Percentiles rank a stretch among this genome's conserved stretches.
Conservation (phyloP, 179 eudicot species). For the Patellifolia procumbens region DNA sequence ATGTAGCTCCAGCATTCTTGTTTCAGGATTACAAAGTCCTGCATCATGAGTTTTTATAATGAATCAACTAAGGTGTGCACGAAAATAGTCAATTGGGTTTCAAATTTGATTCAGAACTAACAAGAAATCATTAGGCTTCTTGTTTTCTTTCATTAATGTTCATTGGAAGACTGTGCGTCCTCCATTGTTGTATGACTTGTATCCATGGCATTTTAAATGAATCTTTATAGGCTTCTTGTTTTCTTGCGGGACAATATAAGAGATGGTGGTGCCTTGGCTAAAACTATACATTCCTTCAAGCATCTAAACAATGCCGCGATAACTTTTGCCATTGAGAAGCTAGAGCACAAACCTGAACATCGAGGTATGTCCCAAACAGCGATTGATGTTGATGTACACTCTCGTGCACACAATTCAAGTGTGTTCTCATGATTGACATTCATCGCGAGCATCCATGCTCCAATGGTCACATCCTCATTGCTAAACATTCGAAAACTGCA, state of each 20-base stretch:
- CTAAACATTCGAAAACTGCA: constrained; percentile 96
- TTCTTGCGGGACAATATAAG: not conserved
- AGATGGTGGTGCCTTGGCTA: not conserved
- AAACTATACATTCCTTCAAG: not conserved
- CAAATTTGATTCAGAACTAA: not conserved
- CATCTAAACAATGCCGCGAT: not conserved
- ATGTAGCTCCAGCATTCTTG: constrained; percentile 80
- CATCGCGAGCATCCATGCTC: constrained; percentile 99
- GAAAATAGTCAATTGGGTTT: not conserved
- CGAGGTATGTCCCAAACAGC: constrained; percentile 98
- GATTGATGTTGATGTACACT: constrained; percentile 70
- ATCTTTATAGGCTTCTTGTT: not conserved
- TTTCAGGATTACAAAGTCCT: constrained; percentile 91
- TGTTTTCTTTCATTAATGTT: not conserved
- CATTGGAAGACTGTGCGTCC: not conserved
- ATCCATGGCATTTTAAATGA: not conserved
- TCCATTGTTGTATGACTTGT: not conserved
- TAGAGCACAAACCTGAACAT: constrained; percentile 75
- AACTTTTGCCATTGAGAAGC: not conserved
- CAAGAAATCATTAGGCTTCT: not conserved
- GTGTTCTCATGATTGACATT: constrained; percentile 89
- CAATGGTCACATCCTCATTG: constrained; percentile 95
- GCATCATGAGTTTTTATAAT: constrained; percentile 16
- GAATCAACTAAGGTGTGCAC: not conserved
- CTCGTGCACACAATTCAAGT: constrained; percentile 53